Evolutionary conservation across 2,329 filamentous ascomycete species (phyloP), one percentile per base, ranked within the genome.

Genomic region (Colletotrichum theobromicola): DNA sequence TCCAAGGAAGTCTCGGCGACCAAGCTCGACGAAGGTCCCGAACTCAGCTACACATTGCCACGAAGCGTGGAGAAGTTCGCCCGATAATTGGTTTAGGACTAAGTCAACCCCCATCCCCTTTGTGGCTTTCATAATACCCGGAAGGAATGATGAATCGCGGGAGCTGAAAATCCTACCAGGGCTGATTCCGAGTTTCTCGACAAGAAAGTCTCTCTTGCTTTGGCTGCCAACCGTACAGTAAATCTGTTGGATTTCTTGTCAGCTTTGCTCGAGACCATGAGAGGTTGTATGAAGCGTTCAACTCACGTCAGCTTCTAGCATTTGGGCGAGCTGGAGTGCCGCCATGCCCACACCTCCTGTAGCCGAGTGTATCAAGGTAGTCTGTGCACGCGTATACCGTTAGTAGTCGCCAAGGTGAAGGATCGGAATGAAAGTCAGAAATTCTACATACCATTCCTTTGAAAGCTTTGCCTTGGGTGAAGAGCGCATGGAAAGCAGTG

Each of bases 1-100:
- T 1, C 83, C 83, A 2, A 83, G 77, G 5, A 88, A 79, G 64
- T 89, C 87, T 7, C 82, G 78, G 75, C 85, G 85, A 8, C 86
- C 86, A 24, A 89, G 84, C 70, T 89, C 87, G 0, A 89, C 72
- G 78, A 89, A 85, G 2, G 78, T 81, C 1, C 86, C 87, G 61
- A 84, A 87, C 7, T 81, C 78, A 2, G 87, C 86, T 4, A 90
- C 80, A 60, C 85, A 88, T 2, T 83, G 74, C 85, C 85, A 89
- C 0, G 85, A 83, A 4, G 83, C 82, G 24, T 85, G 84, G 0
- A 89, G 79, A 0, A 85, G 75, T 16, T 87, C 84, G 2, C 87
- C 85, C 0, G 85, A 82, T 0, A 87, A 78, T 5, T 84, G 84
- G 77, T 87, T 87, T 4, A 88, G 79, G 1, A 85, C 84, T 0